Conservation (phyloP, 2,329 filamentous ascomycete genomes). For the Cercospora zeina region DNA sequence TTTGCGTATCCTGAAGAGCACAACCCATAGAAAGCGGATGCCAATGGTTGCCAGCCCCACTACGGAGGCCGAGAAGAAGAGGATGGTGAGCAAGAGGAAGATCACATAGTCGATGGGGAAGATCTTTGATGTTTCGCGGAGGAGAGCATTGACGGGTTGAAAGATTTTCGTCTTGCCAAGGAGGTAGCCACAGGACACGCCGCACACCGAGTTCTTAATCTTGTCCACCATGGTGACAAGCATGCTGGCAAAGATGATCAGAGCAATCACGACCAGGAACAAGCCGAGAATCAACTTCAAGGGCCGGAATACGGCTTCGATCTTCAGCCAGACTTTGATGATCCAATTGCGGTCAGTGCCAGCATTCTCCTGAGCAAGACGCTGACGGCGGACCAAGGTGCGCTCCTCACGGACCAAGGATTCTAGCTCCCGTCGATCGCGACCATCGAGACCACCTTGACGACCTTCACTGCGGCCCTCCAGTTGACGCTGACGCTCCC, state of each 20-base stretch:
- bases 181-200: constrained; percentile 86
- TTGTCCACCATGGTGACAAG: constrained; percentile 95
- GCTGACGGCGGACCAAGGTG: constrained; percentile 83
- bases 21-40: constrained; percentile 95
- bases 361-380: constrained; percentile 77
- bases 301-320: constrained; percentile 79
- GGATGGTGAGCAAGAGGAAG: constrained; percentile 77
- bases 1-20: constrained; percentile 85
- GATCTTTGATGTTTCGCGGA: constrained; percentile 74
- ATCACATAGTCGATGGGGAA: constrained; percentile 93
- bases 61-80: constrained; percentile 87
- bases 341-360: constrained; percentile 75
- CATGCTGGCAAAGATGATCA: constrained; percentile 87
- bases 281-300: constrained; percentile 85
- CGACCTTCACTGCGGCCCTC: constrained; percentile 80
- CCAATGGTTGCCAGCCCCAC: constrained; percentile 82
- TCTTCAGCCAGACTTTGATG: constrained; percentile 74
- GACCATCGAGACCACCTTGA: constrained; percentile 71
- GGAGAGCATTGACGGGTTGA: constrained; percentile 89
- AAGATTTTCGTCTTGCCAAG: constrained; percentile 86
- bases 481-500: constrained; percentile 87
- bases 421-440: constrained; percentile 87
- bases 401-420: constrained; percentile 85
- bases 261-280: constrained; percentile 69
- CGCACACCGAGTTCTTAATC: constrained; percentile 91